These are phyloP conservation scores for Picochlorum sp. DNA, from an alignment of 139 green algal genomes.

Conservation along the genomic window DNA sequence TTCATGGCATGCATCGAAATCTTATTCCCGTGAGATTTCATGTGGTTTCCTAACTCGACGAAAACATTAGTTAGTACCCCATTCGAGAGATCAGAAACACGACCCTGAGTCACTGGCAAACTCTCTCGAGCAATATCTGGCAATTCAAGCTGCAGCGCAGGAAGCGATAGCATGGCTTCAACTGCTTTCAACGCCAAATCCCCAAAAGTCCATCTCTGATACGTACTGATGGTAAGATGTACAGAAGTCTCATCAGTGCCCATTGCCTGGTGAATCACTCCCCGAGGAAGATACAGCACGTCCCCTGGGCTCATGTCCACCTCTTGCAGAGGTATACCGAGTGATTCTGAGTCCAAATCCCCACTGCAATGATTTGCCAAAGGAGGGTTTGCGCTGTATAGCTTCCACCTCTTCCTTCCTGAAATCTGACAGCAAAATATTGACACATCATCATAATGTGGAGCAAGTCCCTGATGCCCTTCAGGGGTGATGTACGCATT, in stretches of 20 bases:
- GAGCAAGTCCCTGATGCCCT: slow-evolving; percentile 50
- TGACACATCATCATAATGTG: slow-evolving; percentile 78
- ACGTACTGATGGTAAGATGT: slow-evolving; percentile 60
- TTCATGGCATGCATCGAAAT: background rate
- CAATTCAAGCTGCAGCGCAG: background rate
- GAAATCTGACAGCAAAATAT: slow-evolving; percentile 71
- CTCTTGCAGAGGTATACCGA: background rate
- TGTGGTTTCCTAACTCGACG: background rate
- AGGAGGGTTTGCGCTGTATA: background rate
- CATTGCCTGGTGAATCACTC: slow-evolving; percentile 60
- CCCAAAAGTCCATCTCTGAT: background rate
- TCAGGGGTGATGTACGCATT: slow-evolving; percentile 28
- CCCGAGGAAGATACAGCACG: slow-evolving; percentile 79
- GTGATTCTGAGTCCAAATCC: background rate
- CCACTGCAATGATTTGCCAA: background rate
- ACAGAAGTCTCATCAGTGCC: slow-evolving; percentile 20
- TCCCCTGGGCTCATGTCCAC: slow-evolving; percentile 48
- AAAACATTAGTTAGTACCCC: background rate
- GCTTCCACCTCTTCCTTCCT: slow-evolving; percentile 63
- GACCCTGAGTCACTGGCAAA: background rate
- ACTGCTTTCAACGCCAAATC: background rate
- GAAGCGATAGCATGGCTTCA: background rate
- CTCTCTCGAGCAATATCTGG: background rate
- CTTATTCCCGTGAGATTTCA: background rate
- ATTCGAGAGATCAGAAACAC: background rate